Conservation (phyloP, 371 early-diverging fungal species). For the Mucor mucedo region DNA sequence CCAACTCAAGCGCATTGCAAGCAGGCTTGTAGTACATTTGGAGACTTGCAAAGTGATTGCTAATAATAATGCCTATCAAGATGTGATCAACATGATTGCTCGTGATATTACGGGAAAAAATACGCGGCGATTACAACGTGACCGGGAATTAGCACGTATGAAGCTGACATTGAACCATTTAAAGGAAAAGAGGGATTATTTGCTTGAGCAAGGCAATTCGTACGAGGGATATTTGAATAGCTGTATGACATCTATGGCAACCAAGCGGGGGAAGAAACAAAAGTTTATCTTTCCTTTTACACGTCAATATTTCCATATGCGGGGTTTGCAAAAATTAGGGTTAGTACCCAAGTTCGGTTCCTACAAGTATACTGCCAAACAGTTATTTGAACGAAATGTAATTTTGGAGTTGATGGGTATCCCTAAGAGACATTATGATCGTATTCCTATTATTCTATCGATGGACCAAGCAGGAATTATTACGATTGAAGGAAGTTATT, state of each 20-base stretch:
- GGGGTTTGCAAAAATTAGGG: constrained; percentile 83
- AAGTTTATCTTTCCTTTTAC: constrained; percentile 86
- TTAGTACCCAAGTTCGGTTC: constrained; percentile 96
- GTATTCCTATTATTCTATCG: constrained; percentile 88
- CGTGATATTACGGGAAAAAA: constrained; percentile 93
- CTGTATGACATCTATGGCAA: constrained; percentile 87
- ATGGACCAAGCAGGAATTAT: constrained; percentile 93
- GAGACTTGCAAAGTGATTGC: constrained; percentile 44
- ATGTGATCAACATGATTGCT: constrained; percentile 90
- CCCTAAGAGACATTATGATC: constrained; percentile 84
- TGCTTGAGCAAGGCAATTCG: constrained; percentile 83
- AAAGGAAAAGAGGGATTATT: constrained; percentile 78
- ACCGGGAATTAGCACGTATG: constrained; percentile 74
- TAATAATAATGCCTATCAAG: constrained; percentile 69
- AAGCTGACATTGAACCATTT: constrained; percentile 81
- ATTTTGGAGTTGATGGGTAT: constrained; percentile 83
- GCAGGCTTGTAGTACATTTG: constrained; percentile 40
- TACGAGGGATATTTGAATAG: constrained; percentile 90
- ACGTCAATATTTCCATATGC: constrained; percentile 91
- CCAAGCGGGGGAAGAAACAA: constrained; percentile 77
- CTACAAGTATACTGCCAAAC: constrained; percentile 95
- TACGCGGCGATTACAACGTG: constrained; percentile 78
- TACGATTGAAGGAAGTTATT: constrained; percentile 80
- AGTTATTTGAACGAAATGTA: constrained; percentile 91
- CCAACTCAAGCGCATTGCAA: constrained; percentile 43